Evolutionary conservation across 495 filamentous ascomycete genomes (phyloP).

Genomic region (Sabuloglossum arenarium): DNA sequence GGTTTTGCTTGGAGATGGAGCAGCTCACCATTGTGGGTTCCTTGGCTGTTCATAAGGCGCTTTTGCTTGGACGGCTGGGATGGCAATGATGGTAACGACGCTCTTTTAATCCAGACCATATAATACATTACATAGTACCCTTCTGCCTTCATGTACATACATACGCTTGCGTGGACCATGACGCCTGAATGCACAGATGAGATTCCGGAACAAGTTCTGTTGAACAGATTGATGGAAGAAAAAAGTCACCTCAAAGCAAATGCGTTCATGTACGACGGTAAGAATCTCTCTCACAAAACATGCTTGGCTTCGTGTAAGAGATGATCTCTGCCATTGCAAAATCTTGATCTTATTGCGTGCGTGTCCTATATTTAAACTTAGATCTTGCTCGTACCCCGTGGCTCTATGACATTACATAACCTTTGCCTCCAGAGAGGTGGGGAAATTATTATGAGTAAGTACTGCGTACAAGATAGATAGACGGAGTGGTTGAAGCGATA

Average conservation of each 20-base stretch:
- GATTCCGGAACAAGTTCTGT: neutral
- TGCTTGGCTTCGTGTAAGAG: no score
- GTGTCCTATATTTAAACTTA: no score
- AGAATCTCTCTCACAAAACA: no score
- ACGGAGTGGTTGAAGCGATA: no score
- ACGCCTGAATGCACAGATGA: neutral
- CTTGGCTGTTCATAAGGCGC: slow-evolving; percentile 1
- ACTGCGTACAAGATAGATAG: no score
- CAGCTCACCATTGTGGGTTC: neutral
- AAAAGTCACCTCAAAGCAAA: neutral
- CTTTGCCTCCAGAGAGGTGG: no score
- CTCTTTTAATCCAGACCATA: neutral
- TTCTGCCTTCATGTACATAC: neutral
- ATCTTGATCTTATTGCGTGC: no score
- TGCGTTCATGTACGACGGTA: neutral
- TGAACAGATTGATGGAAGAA: neutral
- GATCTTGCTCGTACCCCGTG: no score
- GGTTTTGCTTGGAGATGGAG: neutral
- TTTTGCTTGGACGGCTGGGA: slow-evolving; percentile 1
- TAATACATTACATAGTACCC: neutral
- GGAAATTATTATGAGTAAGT: no score
- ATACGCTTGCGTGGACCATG: neutral
- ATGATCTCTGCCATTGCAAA: no score
- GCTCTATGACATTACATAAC: no score
- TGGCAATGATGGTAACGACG: neutral